phyloP scores from a whole-genome alignment of 202 grass and related monocot species.

The Carex arenaria region DNA sequence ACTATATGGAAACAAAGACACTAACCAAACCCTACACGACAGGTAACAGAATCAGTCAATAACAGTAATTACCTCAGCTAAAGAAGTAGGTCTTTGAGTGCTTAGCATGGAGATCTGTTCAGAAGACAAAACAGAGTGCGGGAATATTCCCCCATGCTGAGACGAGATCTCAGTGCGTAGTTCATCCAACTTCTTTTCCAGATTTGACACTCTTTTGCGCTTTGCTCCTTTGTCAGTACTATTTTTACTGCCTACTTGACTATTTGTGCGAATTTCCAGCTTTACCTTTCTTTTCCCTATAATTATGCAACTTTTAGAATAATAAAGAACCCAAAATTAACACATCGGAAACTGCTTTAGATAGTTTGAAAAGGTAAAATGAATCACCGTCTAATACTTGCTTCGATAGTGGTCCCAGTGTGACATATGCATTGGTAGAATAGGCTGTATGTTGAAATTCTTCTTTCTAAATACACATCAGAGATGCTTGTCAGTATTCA shows the following conservation, averaged over 20 bases:
- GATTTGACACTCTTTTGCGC: constrained; percentile 29
- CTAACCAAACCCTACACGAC: not conserved
- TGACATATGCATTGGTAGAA: constrained; percentile 88
- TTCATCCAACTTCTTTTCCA: constrained; percentile 77
- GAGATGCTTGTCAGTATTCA: constrained; percentile 23
- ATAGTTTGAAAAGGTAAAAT: constrained; percentile 15
- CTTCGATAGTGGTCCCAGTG: constrained; percentile 69
- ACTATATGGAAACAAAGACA: not conserved
- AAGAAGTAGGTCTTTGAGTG: constrained; percentile 50
- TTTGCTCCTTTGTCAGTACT: constrained; percentile 44
- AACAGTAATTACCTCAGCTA: constrained; percentile 40
- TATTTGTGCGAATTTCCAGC: constrained; percentile 35
- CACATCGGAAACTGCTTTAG: not conserved
- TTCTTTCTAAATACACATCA: constrained; percentile 59
- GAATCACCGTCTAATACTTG: constrained; percentile 51
- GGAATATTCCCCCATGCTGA: constrained; percentile 45
- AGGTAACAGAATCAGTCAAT: not conserved
- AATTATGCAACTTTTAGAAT: constrained; percentile 14
- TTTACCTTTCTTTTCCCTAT: constrained; percentile 57
- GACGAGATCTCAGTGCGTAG: constrained; percentile 58
- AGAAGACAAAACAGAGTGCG: constrained; percentile 63
- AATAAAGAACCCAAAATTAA: not conserved
- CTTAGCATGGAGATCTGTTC: constrained; percentile 61
- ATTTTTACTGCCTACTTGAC: constrained; percentile 18
- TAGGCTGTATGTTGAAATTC: constrained; percentile 98